Conservation (phyloP, 2,329 filamentous ascomycete genomes). For the Epichloe uncinata region DNA sequence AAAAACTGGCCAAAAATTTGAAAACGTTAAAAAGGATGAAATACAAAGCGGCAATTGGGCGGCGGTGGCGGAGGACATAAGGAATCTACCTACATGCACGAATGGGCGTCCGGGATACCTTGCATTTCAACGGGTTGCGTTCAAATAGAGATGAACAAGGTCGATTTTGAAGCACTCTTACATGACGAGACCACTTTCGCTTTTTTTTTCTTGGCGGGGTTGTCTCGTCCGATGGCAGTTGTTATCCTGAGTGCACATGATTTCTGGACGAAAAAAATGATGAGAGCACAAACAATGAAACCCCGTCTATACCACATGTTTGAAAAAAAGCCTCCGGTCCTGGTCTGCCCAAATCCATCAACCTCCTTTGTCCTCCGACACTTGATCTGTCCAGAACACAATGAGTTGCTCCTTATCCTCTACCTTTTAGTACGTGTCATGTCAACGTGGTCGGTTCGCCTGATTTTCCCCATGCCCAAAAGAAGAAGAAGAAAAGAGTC, state of each 20-base stretch:
- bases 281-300: no score
- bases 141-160: constrained; percentile 25
- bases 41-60: constrained; percentile 1
- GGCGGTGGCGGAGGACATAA: constrained; percentile 14
- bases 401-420: constrained; percentile 25
- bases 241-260: no score
- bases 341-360: constrained; percentile 12
- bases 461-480: no score
- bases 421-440: constrained; percentile 12
- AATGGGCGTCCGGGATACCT: constrained; percentile 43
- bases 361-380: constrained; percentile 19
- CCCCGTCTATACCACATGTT: constrained; percentile 9
- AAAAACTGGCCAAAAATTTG: constrained; percentile 4
- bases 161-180: constrained; percentile 21
- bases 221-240: no score
- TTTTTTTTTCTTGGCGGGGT: no score
- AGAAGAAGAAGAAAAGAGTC: no score
- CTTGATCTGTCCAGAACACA: constrained; percentile 25
- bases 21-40: constrained; percentile 11
- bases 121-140: constrained; percentile 28
- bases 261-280: no score
- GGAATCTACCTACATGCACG: constrained; percentile 26
- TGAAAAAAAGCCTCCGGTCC: constrained; percentile 13
- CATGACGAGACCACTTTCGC: no score
- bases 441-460: no score